Evolutionary conservation across 2,329 filamentous ascomycete species (phyloP).

Genomic region (Chaetothyriales sp.): DNA sequence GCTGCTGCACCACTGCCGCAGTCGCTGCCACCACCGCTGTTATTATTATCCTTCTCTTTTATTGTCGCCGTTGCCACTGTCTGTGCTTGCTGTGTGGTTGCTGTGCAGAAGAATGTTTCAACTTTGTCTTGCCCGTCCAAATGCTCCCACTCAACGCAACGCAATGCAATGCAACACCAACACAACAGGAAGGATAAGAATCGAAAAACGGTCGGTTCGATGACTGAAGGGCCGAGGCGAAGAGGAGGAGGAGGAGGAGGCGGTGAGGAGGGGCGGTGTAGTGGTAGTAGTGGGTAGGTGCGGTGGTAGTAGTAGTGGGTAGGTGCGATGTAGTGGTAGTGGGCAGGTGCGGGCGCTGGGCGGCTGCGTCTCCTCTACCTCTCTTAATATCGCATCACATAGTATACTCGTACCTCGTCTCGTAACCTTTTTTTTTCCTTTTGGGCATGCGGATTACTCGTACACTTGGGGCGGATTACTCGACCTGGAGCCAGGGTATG

Average conservation of each 20-base stretch:
- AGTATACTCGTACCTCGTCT: no score
- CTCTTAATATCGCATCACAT: neutral
- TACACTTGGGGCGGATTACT: neutral
- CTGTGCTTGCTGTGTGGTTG: neutral
- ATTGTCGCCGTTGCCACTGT: no score
- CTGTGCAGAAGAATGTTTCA: neutral
- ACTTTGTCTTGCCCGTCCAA: neutral
- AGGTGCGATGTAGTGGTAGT: no score
- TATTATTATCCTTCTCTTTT: no score
- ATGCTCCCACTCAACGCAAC: neutral
- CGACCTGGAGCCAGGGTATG: neutral
- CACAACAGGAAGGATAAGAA: neutral
- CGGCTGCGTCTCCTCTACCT: neutral
- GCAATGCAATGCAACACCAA: neutral
- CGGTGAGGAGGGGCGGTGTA: no score
- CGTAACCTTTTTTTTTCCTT: neutral
- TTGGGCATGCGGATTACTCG: neutral
- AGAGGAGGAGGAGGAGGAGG: no score
- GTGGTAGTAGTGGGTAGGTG: no score
- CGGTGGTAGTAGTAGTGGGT: no score
- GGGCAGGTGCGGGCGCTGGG: no score
- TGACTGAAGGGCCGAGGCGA: no score
- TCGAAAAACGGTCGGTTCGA: no score
- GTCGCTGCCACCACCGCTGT: no score
- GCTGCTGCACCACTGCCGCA: neutral